phyloP scores from a whole-genome alignment of 495 filamentous ascomycete species.

The Amphirosellinia nigrospora region DNA sequence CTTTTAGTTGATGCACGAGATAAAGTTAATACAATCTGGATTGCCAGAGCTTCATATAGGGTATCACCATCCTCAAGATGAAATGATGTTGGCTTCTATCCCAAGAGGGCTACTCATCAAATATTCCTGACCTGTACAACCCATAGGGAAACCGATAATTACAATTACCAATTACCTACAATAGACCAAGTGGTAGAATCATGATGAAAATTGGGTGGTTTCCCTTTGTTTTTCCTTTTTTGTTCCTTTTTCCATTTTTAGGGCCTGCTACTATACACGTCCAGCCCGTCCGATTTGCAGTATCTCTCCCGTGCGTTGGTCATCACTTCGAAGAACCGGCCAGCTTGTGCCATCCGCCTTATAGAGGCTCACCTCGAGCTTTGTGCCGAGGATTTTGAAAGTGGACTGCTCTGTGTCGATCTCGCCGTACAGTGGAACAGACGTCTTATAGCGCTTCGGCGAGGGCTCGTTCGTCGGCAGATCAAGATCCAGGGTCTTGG shows the following conservation, averaged over 20 bases:
- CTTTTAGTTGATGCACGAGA: too few species aligned
- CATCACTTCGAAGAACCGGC: conserved; percentile 88
- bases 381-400: conserved; percentile 92
- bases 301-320: conserved; percentile 76
- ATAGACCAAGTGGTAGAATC: neutral
- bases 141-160: neutral
- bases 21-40: too few species aligned
- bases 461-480: conserved; percentile 78
- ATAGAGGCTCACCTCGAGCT: conserved; percentile 83
- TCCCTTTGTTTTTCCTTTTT: neutral
- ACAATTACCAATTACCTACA: neutral
- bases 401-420: conserved; percentile 76
- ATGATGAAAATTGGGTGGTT: neutral
- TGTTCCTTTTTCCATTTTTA: neutral
- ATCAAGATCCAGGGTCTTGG: conserved; percentile 69
- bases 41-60: too few species aligned
- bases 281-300: conserved; percentile 83
- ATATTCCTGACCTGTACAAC: neutral
- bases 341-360: conserved; percentile 86
- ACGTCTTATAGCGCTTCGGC: conserved; percentile 77
- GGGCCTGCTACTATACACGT: conserved; percentile 53
- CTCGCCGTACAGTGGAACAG: conserved; percentile 74
- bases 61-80: neutral
- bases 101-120: neutral
- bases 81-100: neutral